phyloP scores from a whole-genome alignment of 164 flowering plant genomes.

The Protea cynaroides region DNA sequence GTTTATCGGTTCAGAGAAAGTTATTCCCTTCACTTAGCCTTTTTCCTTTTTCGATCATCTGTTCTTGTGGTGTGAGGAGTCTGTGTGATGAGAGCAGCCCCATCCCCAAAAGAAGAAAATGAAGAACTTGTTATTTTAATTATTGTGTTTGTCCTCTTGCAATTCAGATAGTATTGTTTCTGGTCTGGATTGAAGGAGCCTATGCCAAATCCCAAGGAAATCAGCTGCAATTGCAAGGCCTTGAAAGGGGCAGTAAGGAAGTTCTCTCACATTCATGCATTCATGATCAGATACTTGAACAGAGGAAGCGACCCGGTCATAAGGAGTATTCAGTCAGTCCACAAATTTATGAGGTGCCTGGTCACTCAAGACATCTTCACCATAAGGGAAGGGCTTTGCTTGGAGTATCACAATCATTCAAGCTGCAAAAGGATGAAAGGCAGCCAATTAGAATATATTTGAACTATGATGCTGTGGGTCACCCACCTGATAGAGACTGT shows the following conservation, averaged over 20 bases:
- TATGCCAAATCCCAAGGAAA: slow-evolving; percentile 28
- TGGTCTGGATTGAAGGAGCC: slow-evolving; percentile 34
- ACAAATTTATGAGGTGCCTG: slow-evolving; percentile 62
- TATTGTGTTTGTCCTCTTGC: slow-evolving; percentile 5
- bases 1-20: not conserved
- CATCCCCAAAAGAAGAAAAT: no score
- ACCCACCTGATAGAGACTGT: slow-evolving; percentile 93
- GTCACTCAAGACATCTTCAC: slow-evolving; percentile 28
- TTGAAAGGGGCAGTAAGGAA: slow-evolving; percentile 31
- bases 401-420: slow-evolving; percentile 22
- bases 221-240: slow-evolving; percentile 24
- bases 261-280: slow-evolving; percentile 86
- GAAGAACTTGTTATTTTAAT: not conserved
- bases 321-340: slow-evolving; percentile 85
- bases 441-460: slow-evolving; percentile 88
- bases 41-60: not conserved
- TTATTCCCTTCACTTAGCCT: not conserved
- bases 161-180: slow-evolving; percentile 47
- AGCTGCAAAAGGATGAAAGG: slow-evolving; percentile 36
- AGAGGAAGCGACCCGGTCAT: slow-evolving; percentile 77
- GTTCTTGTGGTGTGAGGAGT: no score
- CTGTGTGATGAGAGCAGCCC: no score
- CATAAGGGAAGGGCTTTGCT: slow-evolving; percentile 72
- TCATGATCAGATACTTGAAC: slow-evolving; percentile 91
- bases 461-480: slow-evolving; percentile 99